These are phyloP conservation scores for Rhodamnia rubescens DNA, from an alignment of 345 rosid species.

Conservation along the genomic window DNA sequence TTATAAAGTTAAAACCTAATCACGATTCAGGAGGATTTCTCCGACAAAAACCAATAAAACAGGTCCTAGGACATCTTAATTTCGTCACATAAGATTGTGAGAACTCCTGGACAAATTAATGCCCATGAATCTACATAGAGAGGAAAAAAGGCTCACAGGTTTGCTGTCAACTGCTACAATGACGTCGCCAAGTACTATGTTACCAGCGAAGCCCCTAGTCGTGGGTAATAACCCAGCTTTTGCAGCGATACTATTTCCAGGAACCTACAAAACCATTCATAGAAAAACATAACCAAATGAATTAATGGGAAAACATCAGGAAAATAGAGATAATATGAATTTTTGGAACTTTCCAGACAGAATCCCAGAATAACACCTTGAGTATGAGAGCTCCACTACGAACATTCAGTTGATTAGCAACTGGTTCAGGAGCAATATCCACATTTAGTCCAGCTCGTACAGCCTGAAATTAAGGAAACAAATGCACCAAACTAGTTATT, in stretches of 20 bases:
- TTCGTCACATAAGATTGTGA: neutral
- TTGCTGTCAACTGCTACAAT: slow-evolving; percentile 60
- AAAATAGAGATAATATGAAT: neutral
- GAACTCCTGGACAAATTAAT: neutral
- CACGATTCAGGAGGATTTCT: neutral
- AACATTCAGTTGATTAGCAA: slow-evolving; percentile 89
- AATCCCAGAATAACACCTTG: slow-evolving; percentile 33
- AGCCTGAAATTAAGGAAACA: slow-evolving; percentile 28
- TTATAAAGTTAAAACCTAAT: neutral
- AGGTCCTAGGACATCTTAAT: neutral
- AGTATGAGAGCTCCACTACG: slow-evolving; percentile 83
- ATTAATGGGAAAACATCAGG: neutral
- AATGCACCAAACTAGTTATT: neutral
- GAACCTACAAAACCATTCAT: slow-evolving; percentile 35
- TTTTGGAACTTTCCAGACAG: neutral
- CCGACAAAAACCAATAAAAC: neutral
- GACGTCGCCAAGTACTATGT: slow-evolving; percentile 76
- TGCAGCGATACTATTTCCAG: slow-evolving; percentile 56
- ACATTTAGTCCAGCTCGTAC: slow-evolving; percentile 77
- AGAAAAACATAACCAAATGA: neutral
- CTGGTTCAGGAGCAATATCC: slow-evolving; percentile 75
- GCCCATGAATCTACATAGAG: neutral
- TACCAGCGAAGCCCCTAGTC: slow-evolving; percentile 82
- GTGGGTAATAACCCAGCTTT: slow-evolving; percentile 73
- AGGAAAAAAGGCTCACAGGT: slow-evolving; percentile 25